Base-by-base conservation (phyloP, 495 filamentous ascomycete genomes). In the Penicillium arizonense region DNA sequence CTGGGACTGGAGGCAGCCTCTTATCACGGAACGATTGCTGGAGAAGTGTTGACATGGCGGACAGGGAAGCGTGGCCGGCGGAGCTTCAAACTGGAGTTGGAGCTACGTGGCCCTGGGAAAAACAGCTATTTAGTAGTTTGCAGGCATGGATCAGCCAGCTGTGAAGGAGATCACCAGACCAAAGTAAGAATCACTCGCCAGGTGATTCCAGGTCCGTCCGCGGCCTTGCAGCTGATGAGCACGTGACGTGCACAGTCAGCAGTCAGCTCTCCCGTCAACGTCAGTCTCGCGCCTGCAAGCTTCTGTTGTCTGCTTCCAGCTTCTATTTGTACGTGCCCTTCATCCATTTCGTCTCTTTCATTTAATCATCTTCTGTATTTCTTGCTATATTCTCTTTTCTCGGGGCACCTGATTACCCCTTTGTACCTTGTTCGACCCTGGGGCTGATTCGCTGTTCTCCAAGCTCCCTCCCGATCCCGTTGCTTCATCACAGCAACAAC, bases 221-320 rank as follows among this genome's bases (percentile, higher is more conserved):
- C 28, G 28, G 28, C 28, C 51, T 58, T 45, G 44, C 57, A 45
- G 57, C 43, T 44, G 47, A 24, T 33, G 13, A 16, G 45, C 62
- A 67, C 63, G 63, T 67, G 63, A 67, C 43, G 21, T 6, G 44
- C 30, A 60, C 56, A 65, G 58, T 62, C 65, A 63, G 61, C 60
- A 56, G 48, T 47, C 67, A 33, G 48, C 48, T 50, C 48, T 26
- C 38, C 38, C 67, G 62, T 73, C 73, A 71, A 76, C 73, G 73
- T 74, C 71, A 71, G 57, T 52, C 68, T 70, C 68, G 59, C 63
- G 62, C 57, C 58, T 55, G 55, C 55, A 55, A 70, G 69, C 69
- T 72, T 70, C 67, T 56, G 62, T 48, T 67, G 59, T 57, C 62
- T 62, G 60, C 64, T 72, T 52, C 59, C 59, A 64, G 47, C 59